Conservation (phyloP, 2,329 filamentous ascomycete genomes). For the Lachnellula subtilissima region DNA sequence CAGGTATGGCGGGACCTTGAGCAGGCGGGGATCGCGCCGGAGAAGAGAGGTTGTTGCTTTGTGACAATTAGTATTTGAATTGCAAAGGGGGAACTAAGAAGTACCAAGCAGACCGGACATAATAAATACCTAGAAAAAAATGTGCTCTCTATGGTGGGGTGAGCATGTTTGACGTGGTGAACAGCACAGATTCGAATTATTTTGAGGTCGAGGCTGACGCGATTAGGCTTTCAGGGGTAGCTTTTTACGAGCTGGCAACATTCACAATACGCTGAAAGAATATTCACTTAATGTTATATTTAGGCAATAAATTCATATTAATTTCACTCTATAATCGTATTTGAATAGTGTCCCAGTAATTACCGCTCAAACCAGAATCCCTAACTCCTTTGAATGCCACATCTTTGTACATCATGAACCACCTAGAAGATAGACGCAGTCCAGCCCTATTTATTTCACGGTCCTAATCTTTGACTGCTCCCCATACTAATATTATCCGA, state of each 20-base stretch:
- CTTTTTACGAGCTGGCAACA: neutral
- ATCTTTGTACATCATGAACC: slow-evolving; percentile 21
- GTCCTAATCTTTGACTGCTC: slow-evolving; percentile 63
- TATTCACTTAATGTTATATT: neutral
- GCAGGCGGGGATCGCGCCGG: slow-evolving; percentile 73
- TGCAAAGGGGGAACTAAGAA: neutral
- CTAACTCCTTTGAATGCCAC: slow-evolving; percentile 18
- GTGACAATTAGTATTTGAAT: slow-evolving; percentile 11
- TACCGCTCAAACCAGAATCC: neutral
- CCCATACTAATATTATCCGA: slow-evolving; percentile 47
- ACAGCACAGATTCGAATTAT: neutral
- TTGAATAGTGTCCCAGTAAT: neutral
- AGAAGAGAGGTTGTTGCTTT: slow-evolving; percentile 58
- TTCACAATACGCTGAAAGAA: neutral
- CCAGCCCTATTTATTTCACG: slow-evolving; percentile 40
- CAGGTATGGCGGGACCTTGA: slow-evolving; percentile 81
- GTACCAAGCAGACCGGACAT: slow-evolving; percentile 23
- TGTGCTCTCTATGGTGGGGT: neutral
- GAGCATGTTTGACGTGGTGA: neutral
- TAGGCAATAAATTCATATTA: slow-evolving; percentile 5
- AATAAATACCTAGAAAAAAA: neutral
- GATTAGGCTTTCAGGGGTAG: slow-evolving; percentile 5
- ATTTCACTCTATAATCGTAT: slow-evolving; percentile 16
- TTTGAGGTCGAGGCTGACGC: slow-evolving; percentile 3
- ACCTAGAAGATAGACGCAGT: slow-evolving; percentile 7